Base-by-base conservation (phyloP, 1,284 basidiomycete species). In the Farysia itapuensis region DNA sequence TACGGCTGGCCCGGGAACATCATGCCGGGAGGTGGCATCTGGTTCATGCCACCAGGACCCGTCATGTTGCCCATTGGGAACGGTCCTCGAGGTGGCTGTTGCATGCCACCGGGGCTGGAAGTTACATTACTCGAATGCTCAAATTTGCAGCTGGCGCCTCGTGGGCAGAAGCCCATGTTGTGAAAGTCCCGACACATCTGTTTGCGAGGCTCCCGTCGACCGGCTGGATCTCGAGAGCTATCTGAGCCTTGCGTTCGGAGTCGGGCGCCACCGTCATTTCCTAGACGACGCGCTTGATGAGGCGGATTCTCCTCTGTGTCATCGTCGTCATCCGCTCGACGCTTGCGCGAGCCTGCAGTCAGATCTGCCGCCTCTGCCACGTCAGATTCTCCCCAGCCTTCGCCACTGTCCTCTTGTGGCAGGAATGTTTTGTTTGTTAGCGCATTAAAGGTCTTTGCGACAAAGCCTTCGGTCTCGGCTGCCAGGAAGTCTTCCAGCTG, bases 401-500 rank as follows among this genome's bases (percentile, higher is more conserved):
- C 20, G 14, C 13, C 31, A 16, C 16, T 33, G 11, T 33, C 13
- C 12, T 44, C 34, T 24, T 36, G 29, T 5, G 52, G 45, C 18
- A 54, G 42, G 39, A 73, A 60, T 5, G 47, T 24, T 48, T 64
- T 32, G 75, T 51, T 57, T 65, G 43, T 39, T 63, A 70, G 82
- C 21, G 87, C 85, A 29, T 84, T 84, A 78, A 95, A 90, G 49
- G 94, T 82, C 20, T 85, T 85, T 67, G 89, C 84, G 48, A 94
- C 87, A 77, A 96, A 96, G 34, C 83, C 74, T 19, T 81, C 59
- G 28, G 86, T 85, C 79, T 90, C 89, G 79, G 87, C 88, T 79
- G 91, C 91, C 34, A 96, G 82, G 77, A 96, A 96, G 78, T 95
- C 93, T 43, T 87, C 85, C 47, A 96, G 81, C 75, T 95, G 90